phyloP scores from a whole-genome alignment of 306 rosid genomes.

The Acacia confusa region DNA sequence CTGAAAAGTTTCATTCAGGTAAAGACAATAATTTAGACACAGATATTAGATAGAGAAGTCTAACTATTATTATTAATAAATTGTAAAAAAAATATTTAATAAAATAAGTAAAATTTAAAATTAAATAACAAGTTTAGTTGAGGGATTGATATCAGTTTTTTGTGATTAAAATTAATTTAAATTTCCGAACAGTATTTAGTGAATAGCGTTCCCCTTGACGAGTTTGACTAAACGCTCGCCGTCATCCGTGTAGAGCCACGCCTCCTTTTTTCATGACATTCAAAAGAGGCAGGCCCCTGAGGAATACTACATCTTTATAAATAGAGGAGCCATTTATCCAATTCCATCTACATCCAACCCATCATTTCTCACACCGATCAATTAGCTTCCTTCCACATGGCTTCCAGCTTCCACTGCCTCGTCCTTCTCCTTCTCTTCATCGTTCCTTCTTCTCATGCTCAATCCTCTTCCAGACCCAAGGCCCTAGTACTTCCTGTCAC shows the following conservation, averaged over 20 bases:
- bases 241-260: neutral
- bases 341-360: neutral
- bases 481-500: conserved; percentile 41
- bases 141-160: no score
- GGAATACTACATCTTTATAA: neutral
- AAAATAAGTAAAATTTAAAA: no score
- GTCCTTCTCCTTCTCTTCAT: conserved; percentile 3
- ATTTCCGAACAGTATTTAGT: no score
- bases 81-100: no score
- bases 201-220: no score
- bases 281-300: neutral
- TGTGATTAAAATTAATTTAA: no score
- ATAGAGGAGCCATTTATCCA: neutral
- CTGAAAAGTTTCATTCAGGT: no score
- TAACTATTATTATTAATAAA: no score
- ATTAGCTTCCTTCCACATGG: neutral
- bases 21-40: no score
- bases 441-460: conserved; percentile 24
- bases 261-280: neutral
- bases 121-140: no score
- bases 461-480: conserved; percentile 52
- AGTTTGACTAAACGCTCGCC: neutral
- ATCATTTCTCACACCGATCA: neutral
- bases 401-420: neutral
- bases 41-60: no score